Conservation (phyloP, 345 rosid species). For the Conringia planisiliqua region DNA sequence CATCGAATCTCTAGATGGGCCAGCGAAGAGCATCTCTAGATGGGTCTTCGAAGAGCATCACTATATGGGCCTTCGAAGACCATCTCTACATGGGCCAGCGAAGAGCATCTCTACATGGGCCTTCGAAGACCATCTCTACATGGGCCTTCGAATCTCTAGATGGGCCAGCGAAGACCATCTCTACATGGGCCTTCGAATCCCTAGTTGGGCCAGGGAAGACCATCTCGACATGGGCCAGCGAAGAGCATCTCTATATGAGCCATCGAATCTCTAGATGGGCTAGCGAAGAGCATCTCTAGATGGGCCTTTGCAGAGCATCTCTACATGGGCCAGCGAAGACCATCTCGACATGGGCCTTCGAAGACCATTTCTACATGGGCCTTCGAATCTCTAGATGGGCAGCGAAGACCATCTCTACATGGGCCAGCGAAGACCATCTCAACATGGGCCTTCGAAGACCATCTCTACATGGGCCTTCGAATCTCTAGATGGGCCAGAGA, state of each 20-base stretch:
- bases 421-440: too few relatives aligned
- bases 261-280: too few relatives aligned
- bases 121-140: background rate
- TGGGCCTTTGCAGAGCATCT: background rate
- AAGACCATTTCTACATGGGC: background rate
- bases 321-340: too few relatives aligned
- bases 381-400: too few relatives aligned
- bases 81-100: too few relatives aligned
- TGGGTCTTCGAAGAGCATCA: too few relatives aligned
- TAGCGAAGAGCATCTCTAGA: accelerated
- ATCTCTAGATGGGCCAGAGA: too few relatives aligned
- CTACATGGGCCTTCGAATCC: background rate
- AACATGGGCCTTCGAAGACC: background rate
- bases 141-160: background rate
- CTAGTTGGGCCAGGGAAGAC: background rate
- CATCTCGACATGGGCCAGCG: too few relatives aligned
- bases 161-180: too few relatives aligned
- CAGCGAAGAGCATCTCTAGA: accelerated
- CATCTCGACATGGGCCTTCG: background rate
- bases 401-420: too few relatives aligned
- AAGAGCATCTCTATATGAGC: background rate
- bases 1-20: too few relatives aligned
- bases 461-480: background rate
- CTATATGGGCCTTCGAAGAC: conserved; percentile 9
- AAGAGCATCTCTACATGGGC: background rate